phyloP scores from a whole-genome alignment of 192 early-diverging fungal species.

The Backusella luteola region DNA sequence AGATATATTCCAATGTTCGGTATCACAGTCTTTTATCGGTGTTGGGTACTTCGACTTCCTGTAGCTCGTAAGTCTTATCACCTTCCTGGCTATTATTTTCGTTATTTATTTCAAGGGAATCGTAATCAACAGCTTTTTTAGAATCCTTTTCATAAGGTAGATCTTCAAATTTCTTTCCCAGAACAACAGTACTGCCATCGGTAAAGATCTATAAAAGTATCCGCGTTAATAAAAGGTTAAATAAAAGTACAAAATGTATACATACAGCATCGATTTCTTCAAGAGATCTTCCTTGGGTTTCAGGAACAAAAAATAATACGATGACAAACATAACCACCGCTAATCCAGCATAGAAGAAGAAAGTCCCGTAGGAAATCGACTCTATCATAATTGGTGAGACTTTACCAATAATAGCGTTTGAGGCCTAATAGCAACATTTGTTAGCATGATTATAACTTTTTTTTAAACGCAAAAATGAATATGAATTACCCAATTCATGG shows the following conservation, averaged over 20 bases:
- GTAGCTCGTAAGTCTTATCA: neutral
- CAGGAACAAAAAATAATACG: neutral
- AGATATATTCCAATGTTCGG: neutral
- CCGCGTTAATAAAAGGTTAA: neutral
- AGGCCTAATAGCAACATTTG: neutral
- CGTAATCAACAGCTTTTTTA: neutral
- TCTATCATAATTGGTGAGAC: constrained; percentile 6
- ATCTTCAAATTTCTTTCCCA: neutral
- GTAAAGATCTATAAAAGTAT: neutral
- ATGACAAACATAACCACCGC: neutral
- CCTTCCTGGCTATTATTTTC: neutral
- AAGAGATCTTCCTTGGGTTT: constrained; percentile 2
- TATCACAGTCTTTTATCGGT: neutral
- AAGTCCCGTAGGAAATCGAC: neutral
- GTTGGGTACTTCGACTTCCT: neutral
- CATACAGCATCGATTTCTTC: constrained; percentile 10
- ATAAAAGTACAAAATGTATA: neutral
- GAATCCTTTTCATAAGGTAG: neutral
- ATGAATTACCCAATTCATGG: constrained; percentile 15
- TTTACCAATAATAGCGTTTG: constrained; percentile 14
- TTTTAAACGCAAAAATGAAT: neutral
- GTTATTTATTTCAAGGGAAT: neutral
- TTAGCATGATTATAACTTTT: neutral
- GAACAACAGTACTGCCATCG: neutral
- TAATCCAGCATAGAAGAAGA: constrained; percentile 2